Base-by-base conservation (phyloP, 1,139 yeast genomes). In the Meyerozyma guilliermondii region DNA sequence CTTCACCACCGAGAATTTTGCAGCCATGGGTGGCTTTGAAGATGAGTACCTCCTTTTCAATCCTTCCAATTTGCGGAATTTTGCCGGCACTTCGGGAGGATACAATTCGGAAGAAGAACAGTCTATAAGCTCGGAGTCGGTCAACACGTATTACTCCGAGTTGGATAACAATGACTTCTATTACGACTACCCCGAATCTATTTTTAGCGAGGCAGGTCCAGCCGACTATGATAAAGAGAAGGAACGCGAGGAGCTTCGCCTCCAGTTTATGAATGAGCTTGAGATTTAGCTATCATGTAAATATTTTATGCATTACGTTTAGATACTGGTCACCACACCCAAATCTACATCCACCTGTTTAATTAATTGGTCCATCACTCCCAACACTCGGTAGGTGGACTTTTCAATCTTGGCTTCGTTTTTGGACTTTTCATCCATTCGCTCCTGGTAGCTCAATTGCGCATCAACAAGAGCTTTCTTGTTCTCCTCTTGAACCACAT, bases 391-490 rank as follows among this genome's bases (percentile, higher is more conserved):
- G 53, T 72, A 72, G 10, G 73, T 71, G 3, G 72, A 64, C 35
- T 60, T 55, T 7, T 74, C 74, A 41, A 71, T 72, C 45, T 64
- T 61, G 31, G 59, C 68, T 48, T 71, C 76, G 41, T 66, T 63
- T 39, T 62, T 60, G 26, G 56, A 52, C 51, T 70, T 71, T 47
- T 70, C 72, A 11, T 66, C 65, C 45, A 71, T 50, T 50, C 63
- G 49, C 29, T 55, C 57, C 40, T 66, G 66, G 45, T 64, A 64
- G 45, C 69, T 68, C 42, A 53, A 48, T 46, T 65, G 60, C 5
- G 74, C 74, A 49, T 69, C 74, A 22, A 61, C 59, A 39, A 68
- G 52, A 1, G 78, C 78, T 58, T 65, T 68, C 48, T 68, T 72
- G 52, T 72, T 72, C 44, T 72, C 77, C 43, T 65, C 62, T 43